Conservation (phyloP, 148 eudicot species). For the Limonium bicolor region DNA sequence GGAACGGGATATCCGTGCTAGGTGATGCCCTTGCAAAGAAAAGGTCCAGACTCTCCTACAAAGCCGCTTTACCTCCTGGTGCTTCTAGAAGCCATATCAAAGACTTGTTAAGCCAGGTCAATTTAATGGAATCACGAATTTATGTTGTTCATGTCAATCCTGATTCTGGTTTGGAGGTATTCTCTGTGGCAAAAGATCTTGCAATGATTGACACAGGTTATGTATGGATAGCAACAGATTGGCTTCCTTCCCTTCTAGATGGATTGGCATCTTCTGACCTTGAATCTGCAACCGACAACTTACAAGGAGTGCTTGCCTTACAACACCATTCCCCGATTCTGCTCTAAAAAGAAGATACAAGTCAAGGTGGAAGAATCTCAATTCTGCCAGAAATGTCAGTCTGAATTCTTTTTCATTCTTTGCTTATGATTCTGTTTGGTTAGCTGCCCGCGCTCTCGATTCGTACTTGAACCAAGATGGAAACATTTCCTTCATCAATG, state of each 20-base stretch:
- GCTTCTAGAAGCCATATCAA: slow-evolving; percentile 31
- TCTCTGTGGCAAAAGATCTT: slow-evolving; percentile 45
- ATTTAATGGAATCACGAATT: slow-evolving; percentile 65
- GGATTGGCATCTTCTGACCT: slow-evolving; percentile 17
- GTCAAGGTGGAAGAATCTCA: slow-evolving; percentile 39
- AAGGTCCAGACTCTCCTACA: slow-evolving; percentile 59
- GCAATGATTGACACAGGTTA: slow-evolving; percentile 63
- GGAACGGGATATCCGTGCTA: slow-evolving; percentile 47
- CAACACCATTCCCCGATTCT: slow-evolving; percentile 67
- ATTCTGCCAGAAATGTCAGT: slow-evolving; percentile 22
- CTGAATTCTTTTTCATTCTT: slow-evolving; percentile 65
- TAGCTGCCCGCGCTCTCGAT: slow-evolving; percentile 68
- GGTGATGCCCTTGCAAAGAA: slow-evolving; percentile 44
- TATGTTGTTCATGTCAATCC: slow-evolving; percentile 82
- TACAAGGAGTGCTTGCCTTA: slow-evolving; percentile 74
- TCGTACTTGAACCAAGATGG: slow-evolving; percentile 37
- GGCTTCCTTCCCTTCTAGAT: slow-evolving; percentile 74
- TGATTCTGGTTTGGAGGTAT: slow-evolving; percentile 57
- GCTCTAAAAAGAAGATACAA: slow-evolving; percentile 21
- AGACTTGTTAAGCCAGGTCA: slow-evolving; percentile 39
- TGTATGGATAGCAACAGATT: slow-evolving; percentile 92
- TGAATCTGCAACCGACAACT: slow-evolving; percentile 19
- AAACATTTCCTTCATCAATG: slow-evolving; percentile 35
- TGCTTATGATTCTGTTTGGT: slow-evolving; percentile 86
- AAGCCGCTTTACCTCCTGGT: slow-evolving; percentile 62